Base-by-base conservation (phyloP, 164 flowering plant species). In the Akebia trifoliata region DNA sequence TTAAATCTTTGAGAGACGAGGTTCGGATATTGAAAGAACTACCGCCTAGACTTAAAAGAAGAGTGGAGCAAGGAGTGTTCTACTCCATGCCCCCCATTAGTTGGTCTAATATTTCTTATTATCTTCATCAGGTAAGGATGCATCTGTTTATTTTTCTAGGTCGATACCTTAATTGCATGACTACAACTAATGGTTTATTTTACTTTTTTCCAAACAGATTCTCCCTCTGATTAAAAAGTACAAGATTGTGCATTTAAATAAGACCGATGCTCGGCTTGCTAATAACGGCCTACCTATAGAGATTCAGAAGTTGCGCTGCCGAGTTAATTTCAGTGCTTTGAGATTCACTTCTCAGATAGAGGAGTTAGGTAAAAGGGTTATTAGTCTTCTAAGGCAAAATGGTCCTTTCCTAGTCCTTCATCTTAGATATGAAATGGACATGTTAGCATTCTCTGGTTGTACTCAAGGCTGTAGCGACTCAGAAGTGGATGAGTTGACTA, bases 371-470 rank as follows among this genome's bases (percentile, higher is more conserved):
- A 81, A 62, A 74, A 77, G 75, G 71, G 90, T 84, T 34, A 68
- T 89, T 53, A 71, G 56, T 46, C 70, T 83, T 49, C 60, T 89
- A 2, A 74, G 85, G 71, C 67, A 81, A 63, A 83, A 80, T 48
- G 97, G 92, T 35, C 87, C 81, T 22, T 86, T 89, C 57, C 57
- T 89, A n/a, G 92, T 89, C 4, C 97, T 89, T 64, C 97, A 89
- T 64, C 89, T 89, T 25, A 67, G 95, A 66, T 89, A 86, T 68
- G 96, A 89, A 72, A 89, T 86, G 96, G 96, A 86, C 73, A 89
- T 89, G 96, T 65, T 88, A 50, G 89, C 96, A 22, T 88, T 88
- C 68, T 88, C 96, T 63, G 96, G 96, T 4, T 88, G 97, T 59
- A 81, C 81, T 37, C 86, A 89, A 60, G 97, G 97, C 26, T 89